Percentiles rank a stretch among this genome's conserved stretches.
phyloP scores from a whole-genome alignment of 352 stramenopile species.

The Labyrinthula sp. region DNA sequence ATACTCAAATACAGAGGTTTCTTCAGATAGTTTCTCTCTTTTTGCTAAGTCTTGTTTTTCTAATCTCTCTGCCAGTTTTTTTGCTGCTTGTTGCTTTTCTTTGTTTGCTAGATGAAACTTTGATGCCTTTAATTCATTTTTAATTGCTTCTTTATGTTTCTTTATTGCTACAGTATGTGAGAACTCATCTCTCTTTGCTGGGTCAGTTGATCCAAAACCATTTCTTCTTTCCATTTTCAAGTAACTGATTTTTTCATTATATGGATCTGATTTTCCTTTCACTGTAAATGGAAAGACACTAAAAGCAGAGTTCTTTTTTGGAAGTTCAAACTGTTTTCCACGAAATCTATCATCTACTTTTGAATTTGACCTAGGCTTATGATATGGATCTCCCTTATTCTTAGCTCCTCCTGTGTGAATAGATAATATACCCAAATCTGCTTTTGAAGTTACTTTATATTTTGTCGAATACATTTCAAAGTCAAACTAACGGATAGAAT shows the following conservation, averaged over 20 bases:
- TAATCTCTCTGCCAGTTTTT: background rate
- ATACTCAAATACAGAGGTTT: conserved; percentile 19
- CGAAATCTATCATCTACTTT: conserved; percentile 17
- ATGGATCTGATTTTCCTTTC: conserved; percentile 21
- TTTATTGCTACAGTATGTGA: conserved; percentile 27
- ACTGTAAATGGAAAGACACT: conserved; percentile 16
- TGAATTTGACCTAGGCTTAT: too few relatives aligned
- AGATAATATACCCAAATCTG: conserved; percentile 18
- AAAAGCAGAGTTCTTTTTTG: conserved; percentile 22
- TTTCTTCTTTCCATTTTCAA: background rate
- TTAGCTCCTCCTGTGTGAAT: conserved; percentile 1
- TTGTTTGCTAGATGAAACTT: background rate
- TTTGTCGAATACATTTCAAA: conserved; percentile 28
- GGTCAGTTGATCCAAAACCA: conserved; percentile 22
- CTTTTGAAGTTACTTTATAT: conserved; percentile 21
- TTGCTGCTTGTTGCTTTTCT: background rate
- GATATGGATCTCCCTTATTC: conserved; percentile 6
- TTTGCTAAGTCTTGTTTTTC: background rate
- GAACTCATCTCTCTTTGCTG: conserved; percentile 26
- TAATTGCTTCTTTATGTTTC: conserved; percentile 25
- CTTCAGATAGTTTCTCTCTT: background rate
- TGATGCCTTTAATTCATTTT: conserved; percentile 10
- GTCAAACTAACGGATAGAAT: too few relatives aligned
- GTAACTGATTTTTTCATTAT: conserved; percentile 12
- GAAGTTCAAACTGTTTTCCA: conserved; percentile 22